These are phyloP conservation scores for Cymbidium sinense DNA, from an alignment of 106 monocot species.

Conservation along the genomic window DNA sequence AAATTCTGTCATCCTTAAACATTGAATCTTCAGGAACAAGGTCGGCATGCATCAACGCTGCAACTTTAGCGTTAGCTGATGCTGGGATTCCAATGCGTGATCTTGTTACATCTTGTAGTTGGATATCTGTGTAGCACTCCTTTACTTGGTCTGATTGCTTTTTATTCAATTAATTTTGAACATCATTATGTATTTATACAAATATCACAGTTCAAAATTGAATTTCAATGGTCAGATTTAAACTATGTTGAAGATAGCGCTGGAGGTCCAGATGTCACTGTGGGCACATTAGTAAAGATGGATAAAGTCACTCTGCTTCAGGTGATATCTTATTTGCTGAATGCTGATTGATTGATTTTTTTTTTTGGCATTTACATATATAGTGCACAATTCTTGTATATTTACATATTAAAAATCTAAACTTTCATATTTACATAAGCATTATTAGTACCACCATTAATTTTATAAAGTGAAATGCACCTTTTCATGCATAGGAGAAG, in stretches of 20 bases:
- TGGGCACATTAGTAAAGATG: constrained; percentile 74
- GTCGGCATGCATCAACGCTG: constrained; percentile 91
- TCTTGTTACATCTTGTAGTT: constrained; percentile 83
- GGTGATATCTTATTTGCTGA: constrained; percentile 26
- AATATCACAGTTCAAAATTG: neutral
- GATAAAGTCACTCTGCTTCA: constrained; percentile 96
- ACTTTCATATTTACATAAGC: too few relatives aligned
- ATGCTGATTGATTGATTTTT: neutral
- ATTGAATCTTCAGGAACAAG: constrained; percentile 56
- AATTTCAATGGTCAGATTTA: constrained; percentile 46
- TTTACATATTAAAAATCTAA: too few relatives aligned
- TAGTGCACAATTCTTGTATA: too few relatives aligned
- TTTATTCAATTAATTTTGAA: neutral
- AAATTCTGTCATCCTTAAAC: neutral
- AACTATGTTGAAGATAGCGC: constrained; percentile 93
- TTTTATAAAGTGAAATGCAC: too few relatives aligned
- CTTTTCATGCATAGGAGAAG: too few relatives aligned
- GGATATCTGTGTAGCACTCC: constrained; percentile 80
- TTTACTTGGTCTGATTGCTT: constrained; percentile 58
- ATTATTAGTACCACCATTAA: too few relatives aligned
- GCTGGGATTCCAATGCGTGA: constrained; percentile 97
- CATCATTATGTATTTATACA: neutral
- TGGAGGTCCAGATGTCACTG: constrained; percentile 95
- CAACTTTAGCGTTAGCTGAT: constrained; percentile 93
- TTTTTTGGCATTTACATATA: neutral